Evolutionary conservation across 148 eudicot genomes (phyloP).

Genomic region (Pharnaceum exiguum): DNA sequence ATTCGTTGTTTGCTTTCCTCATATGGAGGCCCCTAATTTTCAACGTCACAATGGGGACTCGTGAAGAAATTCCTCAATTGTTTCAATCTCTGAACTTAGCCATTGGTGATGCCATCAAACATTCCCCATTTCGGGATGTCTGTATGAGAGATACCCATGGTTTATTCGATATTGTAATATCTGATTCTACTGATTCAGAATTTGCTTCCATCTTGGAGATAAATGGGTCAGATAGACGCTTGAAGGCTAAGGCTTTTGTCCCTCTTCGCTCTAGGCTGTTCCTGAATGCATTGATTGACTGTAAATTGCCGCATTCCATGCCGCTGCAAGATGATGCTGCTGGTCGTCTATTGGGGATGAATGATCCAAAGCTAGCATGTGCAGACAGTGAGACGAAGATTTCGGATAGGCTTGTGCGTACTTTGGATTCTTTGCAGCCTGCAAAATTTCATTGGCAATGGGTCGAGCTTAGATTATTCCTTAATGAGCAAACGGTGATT

Average conservation of each 20-base stretch:
- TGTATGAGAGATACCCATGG: slow-evolving; percentile 74
- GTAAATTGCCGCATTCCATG: slow-evolving; percentile 55
- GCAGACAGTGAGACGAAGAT: slow-evolving; percentile 63
- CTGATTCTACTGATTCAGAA: slow-evolving; percentile 76
- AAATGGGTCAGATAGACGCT: slow-evolving; percentile 54
- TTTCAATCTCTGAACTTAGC: slow-evolving; percentile 54
- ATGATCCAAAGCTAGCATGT: slow-evolving; percentile 36
- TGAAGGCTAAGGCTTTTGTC: slow-evolving; percentile 62
- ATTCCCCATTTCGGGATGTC: slow-evolving; percentile 89
- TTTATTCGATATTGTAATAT: slow-evolving; percentile 62
- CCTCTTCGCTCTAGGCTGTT: slow-evolving; percentile 89
- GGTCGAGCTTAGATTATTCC: slow-evolving; percentile 87
- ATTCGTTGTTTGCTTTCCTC: slow-evolving; percentile 79
- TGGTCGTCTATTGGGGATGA: slow-evolving; percentile 32
- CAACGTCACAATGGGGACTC: slow-evolving; percentile 32
- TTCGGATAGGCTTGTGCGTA: slow-evolving; percentile 63
- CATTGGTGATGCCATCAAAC: slow-evolving; percentile 73
- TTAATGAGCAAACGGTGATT: slow-evolving; percentile 73
- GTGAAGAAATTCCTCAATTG: slow-evolving; percentile 66
- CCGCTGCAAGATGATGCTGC: slow-evolving; percentile 39
- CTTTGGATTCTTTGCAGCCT: slow-evolving; percentile 83
- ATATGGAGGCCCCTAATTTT: slow-evolving; percentile 82
- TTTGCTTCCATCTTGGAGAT: slow-evolving; percentile 73
- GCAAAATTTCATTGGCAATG: slow-evolving; percentile 99
- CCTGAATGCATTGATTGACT: slow-evolving; percentile 79